Evolutionary conservation across 331 rosid species (phyloP), one percentile per base, ranked within the genome.

Genomic region (Malus hybrid): DNA sequence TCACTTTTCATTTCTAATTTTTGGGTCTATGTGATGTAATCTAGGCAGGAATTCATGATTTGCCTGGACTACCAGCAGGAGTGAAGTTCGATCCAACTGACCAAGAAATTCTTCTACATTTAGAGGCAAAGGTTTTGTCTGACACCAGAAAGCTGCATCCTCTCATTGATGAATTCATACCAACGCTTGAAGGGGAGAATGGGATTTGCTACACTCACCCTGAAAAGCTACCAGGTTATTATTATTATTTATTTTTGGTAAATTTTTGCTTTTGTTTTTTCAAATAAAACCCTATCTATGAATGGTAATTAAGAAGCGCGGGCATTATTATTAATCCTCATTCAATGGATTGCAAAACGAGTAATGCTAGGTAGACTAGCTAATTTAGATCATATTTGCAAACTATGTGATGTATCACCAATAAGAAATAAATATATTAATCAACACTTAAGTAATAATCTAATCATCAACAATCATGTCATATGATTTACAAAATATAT

Each of bases 151-250:
- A 90, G 63, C 92, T 90, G 20, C 99, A 94, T 84, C 97, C 97
- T 7, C 93, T 94, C 1, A 90, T 90, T 54, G 91, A 92, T 79
- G 84, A 92, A 59, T 94, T 94, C 85, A 94, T 94, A 65, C 96
- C 95, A 60, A 90, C 99, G 0, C 92, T 94, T 74, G 88, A 88
- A 27, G 97, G 92, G 7, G 96, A 86, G 67, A 86, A 94, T 72
- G 99, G 97, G 20, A 94, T 94, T 65, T 94, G 99, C 79, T 92
- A 89, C 32, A 94, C 97, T 1, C 99, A 94, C 79, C 99, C 99
- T 34, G 93, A 94, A 80, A 92, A 89, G 61, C 81, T 94, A 8
- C 99, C 99, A 80, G 97, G 98, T 89, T 4, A 31, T 73, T 4
- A 71, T 8, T 67, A 14, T 3, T 63, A 60, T 46, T 20, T 2